phyloP scores from a whole-genome alignment of 306 rosid species.

The Vigna reflexopilosa region DNA sequence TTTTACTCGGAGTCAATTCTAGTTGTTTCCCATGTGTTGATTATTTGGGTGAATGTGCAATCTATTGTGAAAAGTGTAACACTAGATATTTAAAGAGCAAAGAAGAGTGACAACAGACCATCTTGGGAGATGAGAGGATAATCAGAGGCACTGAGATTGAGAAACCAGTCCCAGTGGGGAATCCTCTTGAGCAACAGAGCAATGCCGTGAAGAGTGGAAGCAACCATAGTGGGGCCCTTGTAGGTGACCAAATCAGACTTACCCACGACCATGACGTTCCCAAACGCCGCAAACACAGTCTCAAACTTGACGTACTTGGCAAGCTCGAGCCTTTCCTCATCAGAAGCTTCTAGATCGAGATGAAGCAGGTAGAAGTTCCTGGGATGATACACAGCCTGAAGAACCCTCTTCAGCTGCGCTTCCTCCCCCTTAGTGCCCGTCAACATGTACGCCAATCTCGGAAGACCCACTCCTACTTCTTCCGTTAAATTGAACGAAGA shows the following conservation, averaged over 20 bases:
- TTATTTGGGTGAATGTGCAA: background rate
- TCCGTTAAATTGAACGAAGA: conserved; percentile 44
- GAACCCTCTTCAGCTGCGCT: conserved; percentile 63
- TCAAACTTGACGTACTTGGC: conserved; percentile 73
- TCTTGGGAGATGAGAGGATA: conserved; percentile 92
- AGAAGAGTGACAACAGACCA: conserved; percentile 40
- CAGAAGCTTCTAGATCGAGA: conserved; percentile 89
- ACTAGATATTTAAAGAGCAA: background rate
- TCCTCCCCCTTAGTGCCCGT: conserved; percentile 75
- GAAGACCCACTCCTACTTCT: conserved; percentile 24
- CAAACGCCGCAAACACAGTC: conserved; percentile 50
- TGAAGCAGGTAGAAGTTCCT: conserved; percentile 81
- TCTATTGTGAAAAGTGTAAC: background rate
- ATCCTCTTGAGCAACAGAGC: conserved; percentile 72
- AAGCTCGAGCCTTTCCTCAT: conserved; percentile 74
- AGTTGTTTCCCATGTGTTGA: background rate
- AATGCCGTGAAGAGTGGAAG: conserved; percentile 76
- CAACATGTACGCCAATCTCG: conserved; percentile 77
- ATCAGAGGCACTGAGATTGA: conserved; percentile 89
- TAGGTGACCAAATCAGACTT: conserved; percentile 75
- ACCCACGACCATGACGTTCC: conserved; percentile 88
- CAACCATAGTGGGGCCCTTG: conserved; percentile 85
- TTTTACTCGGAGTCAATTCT: background rate
- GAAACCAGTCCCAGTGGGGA: conserved; percentile 89
- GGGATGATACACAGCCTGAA: conserved; percentile 83